Base-by-base conservation (phyloP, 108 stramenopile species). In the Seminavis robusta region DNA sequence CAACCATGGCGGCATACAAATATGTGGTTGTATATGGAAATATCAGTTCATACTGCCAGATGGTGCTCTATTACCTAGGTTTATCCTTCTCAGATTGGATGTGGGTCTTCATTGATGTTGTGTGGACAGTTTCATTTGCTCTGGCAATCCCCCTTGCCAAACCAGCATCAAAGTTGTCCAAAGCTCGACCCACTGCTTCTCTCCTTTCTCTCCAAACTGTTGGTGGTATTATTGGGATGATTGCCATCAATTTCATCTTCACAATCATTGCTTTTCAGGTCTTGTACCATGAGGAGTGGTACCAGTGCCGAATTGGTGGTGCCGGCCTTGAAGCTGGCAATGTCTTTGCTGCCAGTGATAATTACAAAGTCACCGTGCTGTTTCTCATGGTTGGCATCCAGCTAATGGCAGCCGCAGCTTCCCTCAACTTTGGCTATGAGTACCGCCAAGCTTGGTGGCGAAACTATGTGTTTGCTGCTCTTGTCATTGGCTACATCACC, bases 21-120 rank as follows among this genome's bases (percentile, higher is more conserved):
- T 88, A 74, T 43, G 63, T 75, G 58, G 73, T 88, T 10, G 79
- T 84, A 70, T 88, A 84, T 56, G 87, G 87, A 13, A 83, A 87
- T 53, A 49, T 87, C n/a, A 75, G 74, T 24, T 62, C 72, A 21
- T 51, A 75, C 60, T 58, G 65, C 30, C 74, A 86, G 53, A 58
- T 77, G 13, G 64, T 67, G 11, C 67, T 49, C 33, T 79, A 75
- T 5, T 77, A 75, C 40, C 50, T 81, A n/a, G 30, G 34, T 19
- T 62, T 82, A 11, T 79, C 73, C 2, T 76, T 81, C 42, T 43
- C 73, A 3, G 86, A 83, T 45, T 83, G 69, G 74, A 63, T 63
- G 40, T 86, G 80, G 77, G 74, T 76, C n/a, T 68, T 56, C 24
- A 70, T 84, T 67, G 83, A 84, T 68, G 79, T 74, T 27, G 47